Base-by-base conservation (phyloP, 257 asterid species). In the Orobanche coerulescens region DNA sequence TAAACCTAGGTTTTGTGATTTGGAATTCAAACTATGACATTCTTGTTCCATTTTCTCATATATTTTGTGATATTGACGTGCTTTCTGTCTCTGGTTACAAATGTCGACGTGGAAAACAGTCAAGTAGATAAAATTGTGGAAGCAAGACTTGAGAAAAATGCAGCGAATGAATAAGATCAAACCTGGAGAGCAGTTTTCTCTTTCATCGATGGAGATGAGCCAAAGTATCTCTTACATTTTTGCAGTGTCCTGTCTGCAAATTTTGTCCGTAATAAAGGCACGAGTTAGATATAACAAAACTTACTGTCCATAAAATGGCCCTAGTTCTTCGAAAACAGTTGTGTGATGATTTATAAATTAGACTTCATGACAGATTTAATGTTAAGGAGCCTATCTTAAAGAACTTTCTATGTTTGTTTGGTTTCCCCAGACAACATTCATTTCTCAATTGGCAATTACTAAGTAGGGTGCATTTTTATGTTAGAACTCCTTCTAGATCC, bases 201-300 rank as follows among this genome's bases (percentile, higher is more conserved):
- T 55, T 66, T 59, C 26, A 19, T 58, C 49, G 13, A 34, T 71
- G 50, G 61, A 57, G 57, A 31, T 58, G 28, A 48, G 58, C 3
- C 43, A 30, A 34, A 16, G 22, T 30, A 19, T 15, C 2, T 8
- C 42, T 6, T 46, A 10, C 61, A 51, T 33, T 36, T 64, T 34
- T 44, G 24, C 36, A 44, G 49, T n/a, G 23, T 23, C 36, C 53
- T 20, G 19, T 25, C 20, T 23, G 44, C 14, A 51, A 40, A 3
- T 12, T 6, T 40, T 2, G 26, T 64, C 51, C 10, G 25, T 26
- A 9, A 23, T 20, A 18, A 58, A 50, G 56, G 25, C 53, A 43
- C 9, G 25, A 57, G 28, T 13, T 54, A 19, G 53, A 57, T 14
- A 12, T 6, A 16, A 1, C 16, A 46, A 20, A 34, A 56, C 34